phyloP scores from a whole-genome alignment of 768 basidiomycete species.

The Lactarius psammicola region DNA sequence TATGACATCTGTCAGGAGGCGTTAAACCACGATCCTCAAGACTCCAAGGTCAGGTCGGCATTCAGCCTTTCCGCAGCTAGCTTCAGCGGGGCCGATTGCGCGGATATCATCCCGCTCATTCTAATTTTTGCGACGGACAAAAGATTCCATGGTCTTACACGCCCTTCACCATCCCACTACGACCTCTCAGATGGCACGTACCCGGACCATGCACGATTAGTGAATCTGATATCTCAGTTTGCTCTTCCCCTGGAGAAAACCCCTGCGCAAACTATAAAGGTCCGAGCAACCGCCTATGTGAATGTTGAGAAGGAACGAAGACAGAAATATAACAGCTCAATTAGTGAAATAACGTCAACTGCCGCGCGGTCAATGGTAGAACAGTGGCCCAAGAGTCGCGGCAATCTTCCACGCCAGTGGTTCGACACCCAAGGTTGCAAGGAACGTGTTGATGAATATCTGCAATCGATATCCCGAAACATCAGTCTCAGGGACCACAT shows the following conservation, averaged over 20 bases:
- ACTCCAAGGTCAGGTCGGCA: neutral
- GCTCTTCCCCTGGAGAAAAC: neutral
- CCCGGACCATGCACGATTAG: neutral
- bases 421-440: neutral
- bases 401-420: neutral
- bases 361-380: neutral
- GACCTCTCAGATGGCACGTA: neutral
- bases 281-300: neutral
- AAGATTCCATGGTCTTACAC: neutral
- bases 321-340: neutral
- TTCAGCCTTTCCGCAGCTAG: constrained; percentile 12
- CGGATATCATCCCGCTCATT: neutral
- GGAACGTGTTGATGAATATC: neutral
- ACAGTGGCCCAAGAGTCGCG: neutral
- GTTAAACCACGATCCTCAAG: neutral
- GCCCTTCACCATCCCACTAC: neutral
- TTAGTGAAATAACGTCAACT: neutral
- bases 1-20: neutral
- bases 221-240: neutral
- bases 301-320: neutral
- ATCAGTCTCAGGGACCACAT: neutral
- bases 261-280: neutral
- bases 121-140: constrained; percentile 3
- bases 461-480: neutral
- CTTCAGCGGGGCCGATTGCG: neutral